Evolutionary conservation across 208 protist genomes (phyloP), one percentile per base, ranked within the genome.

Genomic region (Strigomonas oncopelti): DNA sequence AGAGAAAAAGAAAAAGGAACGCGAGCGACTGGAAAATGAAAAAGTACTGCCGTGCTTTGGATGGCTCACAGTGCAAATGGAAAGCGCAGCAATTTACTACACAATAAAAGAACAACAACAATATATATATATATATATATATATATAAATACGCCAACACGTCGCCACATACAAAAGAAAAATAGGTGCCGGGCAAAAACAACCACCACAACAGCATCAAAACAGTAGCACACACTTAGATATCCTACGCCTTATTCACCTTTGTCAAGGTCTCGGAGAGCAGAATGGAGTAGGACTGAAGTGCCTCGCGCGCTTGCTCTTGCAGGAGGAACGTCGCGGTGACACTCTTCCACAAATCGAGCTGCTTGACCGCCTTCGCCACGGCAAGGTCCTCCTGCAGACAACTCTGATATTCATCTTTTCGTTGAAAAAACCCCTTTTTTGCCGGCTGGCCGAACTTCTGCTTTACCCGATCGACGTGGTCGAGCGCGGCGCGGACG

Each of bases 211-310:
- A 24, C n/a, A 46, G 11, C 8, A 42, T 0, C n/a, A 18, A 66
- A 32, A 55, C 52, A n/a, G 20, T 20, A 5, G 11, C 20, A 66
- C 16, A 7, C 18, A 66, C 52, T 9, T 32, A 61, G 18, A 22
- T 18, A 61, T 11, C 9, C 22, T 61, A 56, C 38, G 36, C 45
- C 18, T 29, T 57, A 54, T 20, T 67, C 4, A 29, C 22, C 27
- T 8, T 63, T 55, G 48, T 83, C 69, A 38, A 83, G 4, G 87
- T 87, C 57, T 91, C 81, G 1, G 82, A 78, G 9, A 95, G 65
- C 4, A 95, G 63, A 3, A 89, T 9, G 22, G 88, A 74, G 66
- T 95, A 92, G 53, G 78, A 72, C 20, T 69, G 62, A 14, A 95
- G 65, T 48, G 79, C 85, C 20, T 90, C 83, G 46, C 83, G 71